Percentiles rank a stretch among this genome's conserved stretches.
phyloP scores from a whole-genome alignment of 2,329 filamentous ascomycete genomes.

The Exophiala sp. region DNA sequence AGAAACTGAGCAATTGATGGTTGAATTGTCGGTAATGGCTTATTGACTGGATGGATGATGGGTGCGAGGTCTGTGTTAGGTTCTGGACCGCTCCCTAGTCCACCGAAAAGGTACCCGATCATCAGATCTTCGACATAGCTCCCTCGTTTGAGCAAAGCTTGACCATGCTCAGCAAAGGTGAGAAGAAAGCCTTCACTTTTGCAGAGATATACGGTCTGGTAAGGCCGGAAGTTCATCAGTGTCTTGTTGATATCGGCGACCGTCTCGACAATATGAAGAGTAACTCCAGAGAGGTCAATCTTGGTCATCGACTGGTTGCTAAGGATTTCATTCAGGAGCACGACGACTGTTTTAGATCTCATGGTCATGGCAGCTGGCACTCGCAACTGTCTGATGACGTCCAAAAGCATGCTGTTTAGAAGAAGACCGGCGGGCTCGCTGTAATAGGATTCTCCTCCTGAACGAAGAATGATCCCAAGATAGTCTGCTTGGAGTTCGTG shows the following conservation, averaged over 20 bases:
- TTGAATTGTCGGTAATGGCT: neutral
- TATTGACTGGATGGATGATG: neutral
- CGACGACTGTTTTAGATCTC: slow-evolving; percentile 73
- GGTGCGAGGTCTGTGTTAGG: neutral
- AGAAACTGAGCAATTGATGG: neutral
- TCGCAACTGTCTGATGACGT: slow-evolving; percentile 64
- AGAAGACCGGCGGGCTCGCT: slow-evolving; percentile 47
- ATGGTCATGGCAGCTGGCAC: slow-evolving; percentile 75
- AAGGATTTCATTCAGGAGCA: slow-evolving; percentile 56
- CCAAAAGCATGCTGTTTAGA: slow-evolving; percentile 57
- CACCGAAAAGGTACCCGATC: slow-evolving; percentile 1
- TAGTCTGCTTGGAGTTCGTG: neutral
- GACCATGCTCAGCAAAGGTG: neutral
- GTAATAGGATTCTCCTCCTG: slow-evolving; percentile 61
- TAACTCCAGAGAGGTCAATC: neutral
- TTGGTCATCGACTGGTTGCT: neutral
- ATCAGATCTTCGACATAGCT: slow-evolving; percentile 1
- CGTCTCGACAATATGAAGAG: neutral
- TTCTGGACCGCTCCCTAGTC: neutral
- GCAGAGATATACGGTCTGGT: neutral
- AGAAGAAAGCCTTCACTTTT: neutral
- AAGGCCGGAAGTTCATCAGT: neutral
- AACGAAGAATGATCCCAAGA: slow-evolving; percentile 66
- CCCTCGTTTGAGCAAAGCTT: neutral
- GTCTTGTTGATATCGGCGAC: neutral